Evolutionary conservation across 441 rosid genomes (phyloP), one percentile per base, ranked within the genome.

Genomic region (Flueggea neowawraea): DNA sequence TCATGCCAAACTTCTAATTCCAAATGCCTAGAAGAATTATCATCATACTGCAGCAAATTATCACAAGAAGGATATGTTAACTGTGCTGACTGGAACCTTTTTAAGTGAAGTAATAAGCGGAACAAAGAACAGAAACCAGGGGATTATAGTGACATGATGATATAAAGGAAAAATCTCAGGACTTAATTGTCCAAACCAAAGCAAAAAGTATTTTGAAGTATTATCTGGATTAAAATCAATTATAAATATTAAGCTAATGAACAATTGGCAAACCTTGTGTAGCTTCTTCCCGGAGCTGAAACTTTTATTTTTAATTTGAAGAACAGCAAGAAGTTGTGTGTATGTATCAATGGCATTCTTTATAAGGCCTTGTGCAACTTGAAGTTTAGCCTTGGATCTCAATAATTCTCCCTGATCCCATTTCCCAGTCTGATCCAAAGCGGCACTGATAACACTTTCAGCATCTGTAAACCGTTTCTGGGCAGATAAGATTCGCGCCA

Each of bases 1-100:
- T 91, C 95, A 54, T 87, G 95, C 99, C 97, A 95, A 47, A 87
- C 84, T 58, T 87, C 92, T 71, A 79, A 69, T 78, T 91, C 96
- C 78, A 95, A 75, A 71, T 69, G 77, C 74, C 79, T 79, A 49
- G 70, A 58, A 16, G 48, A 77, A 44, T 73, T 74, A 68, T 66
- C 75, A 56, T 47, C 63, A 56, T 60, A 70, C 97, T 89, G 80
- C 52, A 63, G 75, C 52, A 66, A 31, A 33, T 6, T 16, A 56
- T 22, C 28, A 22, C 28, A 22, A 22, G 28, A 22, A 22, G 28
- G 28, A 22, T 22, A 22, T 22, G 28, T 22, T 22, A 22, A 22
- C 28, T 22, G 28, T 22, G 28, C 28, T 22, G 28, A 22, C 28
- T 22, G 28, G 28, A 22, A 22, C 28, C 2, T 22, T 22, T 22